phyloP scores from a whole-genome alignment of 345 rosid genomes.

The Hirschfeldia incana region DNA sequence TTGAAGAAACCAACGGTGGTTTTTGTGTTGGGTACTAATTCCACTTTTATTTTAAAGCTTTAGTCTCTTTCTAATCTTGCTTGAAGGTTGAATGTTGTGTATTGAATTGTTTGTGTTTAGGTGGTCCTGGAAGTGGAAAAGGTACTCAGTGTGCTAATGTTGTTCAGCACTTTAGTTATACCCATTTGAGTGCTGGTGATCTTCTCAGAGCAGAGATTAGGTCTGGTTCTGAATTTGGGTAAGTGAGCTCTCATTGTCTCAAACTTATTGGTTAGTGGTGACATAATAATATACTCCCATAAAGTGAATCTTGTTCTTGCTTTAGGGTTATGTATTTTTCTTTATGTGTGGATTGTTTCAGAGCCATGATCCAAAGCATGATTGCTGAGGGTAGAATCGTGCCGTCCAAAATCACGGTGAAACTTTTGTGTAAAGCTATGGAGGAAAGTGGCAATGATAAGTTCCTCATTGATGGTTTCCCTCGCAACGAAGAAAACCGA shows the following conservation, averaged over 20 bases:
- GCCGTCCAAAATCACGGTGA: conserved; percentile 81
- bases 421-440: conserved; percentile 76
- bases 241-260: conserved; percentile 24
- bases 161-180: conserved; percentile 61
- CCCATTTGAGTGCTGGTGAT: conserved; percentile 86
- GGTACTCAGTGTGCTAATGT: conserved; percentile 80
- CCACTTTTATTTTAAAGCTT: not conserved
- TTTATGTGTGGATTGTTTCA: conserved; percentile 28
- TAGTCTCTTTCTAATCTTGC: not conserved
- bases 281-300: not conserved
- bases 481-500: conserved; percentile 80
- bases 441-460: conserved; percentile 57
- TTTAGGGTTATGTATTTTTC: not conserved
- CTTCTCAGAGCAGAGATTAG: conserved; percentile 72
- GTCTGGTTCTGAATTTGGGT: conserved; percentile 87
- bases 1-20: conserved; percentile 72
- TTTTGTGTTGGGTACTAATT: conserved; percentile 77
- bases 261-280: not conserved
- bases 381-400: conserved; percentile 77
- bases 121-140: conserved; percentile 96
- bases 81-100: not conserved
- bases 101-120: conserved; percentile 38
- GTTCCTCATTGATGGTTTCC: conserved; percentile 83
- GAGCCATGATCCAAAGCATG: conserved; percentile 68
- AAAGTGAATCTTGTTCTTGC: not conserved